Evolutionary conservation across 805 yeast species (phyloP), one percentile per base, ranked within the genome.

Genomic region (Wickerhamiella azymoides): DNA sequence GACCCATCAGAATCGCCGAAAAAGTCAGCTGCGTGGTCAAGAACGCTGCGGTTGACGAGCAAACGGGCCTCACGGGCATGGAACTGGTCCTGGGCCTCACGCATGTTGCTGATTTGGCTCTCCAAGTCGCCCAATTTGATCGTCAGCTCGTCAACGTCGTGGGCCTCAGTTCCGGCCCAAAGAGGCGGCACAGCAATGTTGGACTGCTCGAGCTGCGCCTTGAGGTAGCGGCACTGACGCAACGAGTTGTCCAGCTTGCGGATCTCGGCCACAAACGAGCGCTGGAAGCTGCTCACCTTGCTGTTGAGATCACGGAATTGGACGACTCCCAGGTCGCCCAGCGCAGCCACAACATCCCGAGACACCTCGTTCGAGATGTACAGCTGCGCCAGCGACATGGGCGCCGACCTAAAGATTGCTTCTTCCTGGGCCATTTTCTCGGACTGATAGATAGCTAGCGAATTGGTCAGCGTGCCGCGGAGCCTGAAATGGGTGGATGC

Each of bases 321-420:
- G 24, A 92, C 74, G 49, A 77, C 67, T 21, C 94, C 93, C 60
- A 84, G 68, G 53, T 84, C 85, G 4, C 98, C 99, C 32, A 92
- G 68, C 24, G 84, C 76, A 48, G 84, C 75, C n/a, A 86, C 80
- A 33, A 85, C 76, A 49, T 86, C 94, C 51, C 96, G 71, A 7
- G 94, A 76, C 38, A 83, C 79, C 64, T 92, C 99, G 24, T 84
- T 78, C 8, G 97, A 89, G 49, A 92, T 77, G 62, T 84, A 89
- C 54, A 92, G 70, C 68, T 92, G 96, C 45, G 89, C 82, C 56
- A 88, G 74, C 41, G 94, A 77, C 97, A 92, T 93, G 58, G 84
- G 94, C 80, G 97, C 97, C 48, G 97, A 88, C 71, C 66, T 62
- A 60, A 62, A 62, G 50, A 62, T 55, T 33, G 66, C 66, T 55